Evolutionary conservation across 2,329 filamentous ascomycete species (phyloP), one percentile per base, ranked within the genome.

Genomic region (Keithomyces neogunnii): DNA sequence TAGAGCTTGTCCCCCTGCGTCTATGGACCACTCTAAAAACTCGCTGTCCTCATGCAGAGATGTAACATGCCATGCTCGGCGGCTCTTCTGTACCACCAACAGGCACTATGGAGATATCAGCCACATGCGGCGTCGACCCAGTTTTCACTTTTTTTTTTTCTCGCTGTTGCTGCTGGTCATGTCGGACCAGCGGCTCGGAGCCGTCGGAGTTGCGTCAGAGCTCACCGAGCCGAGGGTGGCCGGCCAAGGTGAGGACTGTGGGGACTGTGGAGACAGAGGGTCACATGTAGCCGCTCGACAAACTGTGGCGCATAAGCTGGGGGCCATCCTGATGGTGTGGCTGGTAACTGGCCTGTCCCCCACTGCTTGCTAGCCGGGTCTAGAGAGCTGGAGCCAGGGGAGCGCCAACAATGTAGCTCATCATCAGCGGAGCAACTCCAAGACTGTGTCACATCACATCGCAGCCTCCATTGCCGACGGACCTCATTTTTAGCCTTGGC

Each of bases 161-260:
- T 51, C 53, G 30, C 50, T 45, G 13, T 29, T n/a, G 36, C 30
- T 8, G 10, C 48, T 45, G 31, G 49, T 52, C 30, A 43, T 47
- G 46, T 60, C 61, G 61, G 58, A 47, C 51, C 50, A 51, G 53
- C 50, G 47, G 52, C 59, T 65, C 63, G 62, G 63, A 63, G 57
- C 62, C 62, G 62, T 60, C 62, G 62, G 60, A 63, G 51, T 54
- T 60, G 57, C 55, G 54, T 50, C 47, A 29, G 35, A 46, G 47
- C 47, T 40, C 51, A 45, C 53, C 53, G 53, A 59, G 55, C 59
- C 55, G 55, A 53, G 47, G 28, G n/a, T 53, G 48, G 33, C 49
- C 42, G 47, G 11, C 19, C 28, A n/a, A 49, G 30, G 42, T 43
- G 45, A 53, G 49, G 45, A 19, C 49, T 51, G 49, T 11, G 36